Evolutionary conservation across 2,329 filamentous ascomycete species (phyloP).

Genomic region (Berkeleyomyces basicola): DNA sequence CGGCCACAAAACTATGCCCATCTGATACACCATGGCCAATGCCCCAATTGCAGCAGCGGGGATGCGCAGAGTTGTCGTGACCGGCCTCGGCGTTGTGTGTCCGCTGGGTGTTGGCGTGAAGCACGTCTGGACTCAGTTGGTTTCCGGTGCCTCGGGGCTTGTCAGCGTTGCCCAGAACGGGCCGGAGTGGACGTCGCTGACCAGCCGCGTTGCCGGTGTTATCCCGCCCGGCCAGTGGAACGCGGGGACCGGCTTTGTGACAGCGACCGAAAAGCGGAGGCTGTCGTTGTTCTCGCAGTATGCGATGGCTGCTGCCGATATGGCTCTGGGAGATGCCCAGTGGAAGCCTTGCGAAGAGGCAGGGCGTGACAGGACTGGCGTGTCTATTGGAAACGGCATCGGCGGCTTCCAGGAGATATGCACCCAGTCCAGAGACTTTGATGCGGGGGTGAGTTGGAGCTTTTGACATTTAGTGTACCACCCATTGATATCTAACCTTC

Average conservation of each 20-base stretch:
- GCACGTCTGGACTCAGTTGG: slow-evolving; percentile 63
- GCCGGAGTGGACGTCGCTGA: slow-evolving; percentile 52
- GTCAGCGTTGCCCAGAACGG: slow-evolving; percentile 49
- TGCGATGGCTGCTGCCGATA: slow-evolving; percentile 68
- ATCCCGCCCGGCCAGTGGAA: slow-evolving; percentile 46
- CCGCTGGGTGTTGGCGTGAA: slow-evolving; percentile 68
- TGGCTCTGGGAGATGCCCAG: slow-evolving; percentile 68
- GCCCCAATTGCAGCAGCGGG: background rate
- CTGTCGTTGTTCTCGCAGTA: slow-evolving; percentile 91
- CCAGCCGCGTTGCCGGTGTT: slow-evolving; percentile 70
- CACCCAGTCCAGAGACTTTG: slow-evolving; percentile 60
- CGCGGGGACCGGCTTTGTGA: slow-evolving; percentile 34
- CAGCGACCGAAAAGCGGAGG: slow-evolving; percentile 43
- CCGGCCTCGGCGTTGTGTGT: slow-evolving; percentile 65
- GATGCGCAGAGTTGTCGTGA: slow-evolving; percentile 54
- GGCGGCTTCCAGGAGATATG: slow-evolving; percentile 88
- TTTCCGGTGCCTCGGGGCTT: slow-evolving; percentile 68
- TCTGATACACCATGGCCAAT: background rate
- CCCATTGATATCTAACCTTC: background rate
- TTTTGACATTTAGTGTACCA: background rate
- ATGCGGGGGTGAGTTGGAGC: slow-evolving; percentile 42
- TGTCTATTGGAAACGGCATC: slow-evolving; percentile 89
- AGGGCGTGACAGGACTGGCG: slow-evolving; percentile 55
- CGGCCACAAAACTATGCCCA: background rate
- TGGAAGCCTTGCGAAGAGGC: slow-evolving; percentile 54